Evolutionary conservation across 306 rosid species (phyloP).

Genomic region (Carpinus fangiana): DNA sequence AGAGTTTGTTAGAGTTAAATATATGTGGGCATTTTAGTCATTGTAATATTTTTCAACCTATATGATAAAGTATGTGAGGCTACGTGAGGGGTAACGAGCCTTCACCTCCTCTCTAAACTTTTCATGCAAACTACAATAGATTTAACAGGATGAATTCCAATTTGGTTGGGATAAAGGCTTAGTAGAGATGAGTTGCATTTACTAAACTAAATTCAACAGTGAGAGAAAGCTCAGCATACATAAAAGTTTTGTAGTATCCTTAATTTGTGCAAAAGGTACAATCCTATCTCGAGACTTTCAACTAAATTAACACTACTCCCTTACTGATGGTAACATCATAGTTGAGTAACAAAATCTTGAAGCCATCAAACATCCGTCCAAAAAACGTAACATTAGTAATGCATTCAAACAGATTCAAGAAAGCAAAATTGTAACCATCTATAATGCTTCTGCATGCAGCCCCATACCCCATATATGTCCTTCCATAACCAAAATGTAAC

Average conservation of each 20-base stretch:
- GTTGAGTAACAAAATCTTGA: slow-evolving; percentile 2
- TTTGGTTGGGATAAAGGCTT: neutral
- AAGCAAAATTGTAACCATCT: neutral
- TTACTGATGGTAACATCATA: neutral
- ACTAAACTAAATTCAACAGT: neutral
- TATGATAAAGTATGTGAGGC: no score
- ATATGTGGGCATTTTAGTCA: no score
- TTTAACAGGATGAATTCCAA: neutral
- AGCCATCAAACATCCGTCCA: neutral
- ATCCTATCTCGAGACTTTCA: neutral
- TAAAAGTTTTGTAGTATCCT: neutral
- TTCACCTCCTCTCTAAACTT: no score
- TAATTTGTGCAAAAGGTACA: neutral
- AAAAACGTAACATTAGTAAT: neutral
- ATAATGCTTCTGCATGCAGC: slow-evolving; percentile 1
- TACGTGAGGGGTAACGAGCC: no score
- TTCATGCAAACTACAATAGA: no score
- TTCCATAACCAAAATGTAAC: neutral
- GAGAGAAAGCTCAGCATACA: neutral
- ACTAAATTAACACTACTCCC: neutral
- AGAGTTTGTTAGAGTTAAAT: no score
- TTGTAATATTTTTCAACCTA: no score
- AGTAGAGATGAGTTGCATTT: neutral
- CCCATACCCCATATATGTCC: neutral
- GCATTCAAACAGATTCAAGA: neutral